These are phyloP conservation scores for Sphaceloma murrayae DNA, from an alignment of 2,329 filamentous ascomycete genomes.

Conservation along the genomic window DNA sequence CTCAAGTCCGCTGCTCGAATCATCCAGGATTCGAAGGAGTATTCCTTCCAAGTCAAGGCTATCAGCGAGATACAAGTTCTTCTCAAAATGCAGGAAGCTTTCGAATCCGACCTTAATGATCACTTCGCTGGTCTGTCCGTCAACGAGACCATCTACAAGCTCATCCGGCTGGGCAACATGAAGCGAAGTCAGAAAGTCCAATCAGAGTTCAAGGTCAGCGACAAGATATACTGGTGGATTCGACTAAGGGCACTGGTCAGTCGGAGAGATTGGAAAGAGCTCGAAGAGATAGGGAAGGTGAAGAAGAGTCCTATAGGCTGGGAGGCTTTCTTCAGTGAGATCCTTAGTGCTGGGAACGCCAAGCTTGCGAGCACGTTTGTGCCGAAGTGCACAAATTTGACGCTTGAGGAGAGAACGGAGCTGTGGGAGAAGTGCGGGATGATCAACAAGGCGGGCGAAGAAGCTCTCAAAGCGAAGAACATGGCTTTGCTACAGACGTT, in stretches of 20 bases:
- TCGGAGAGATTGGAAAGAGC: constrained; percentile 81
- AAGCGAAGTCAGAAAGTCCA: constrained; percentile 82
- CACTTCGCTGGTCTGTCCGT: constrained; percentile 71
- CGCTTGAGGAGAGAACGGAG: constrained; percentile 59
- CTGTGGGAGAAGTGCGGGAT: constrained; percentile 98
- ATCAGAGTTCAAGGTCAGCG: constrained; percentile 83
- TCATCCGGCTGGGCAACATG: constrained; percentile 71
- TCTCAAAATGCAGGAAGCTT: constrained; percentile 72
- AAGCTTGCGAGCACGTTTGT: constrained; percentile 76
- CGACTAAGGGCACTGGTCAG: constrained; percentile 80
- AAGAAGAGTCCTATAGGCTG: constrained; percentile 90
- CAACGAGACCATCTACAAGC: constrained; percentile 84
- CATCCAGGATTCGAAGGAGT: constrained; percentile 73
- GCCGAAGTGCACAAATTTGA: constrained; percentile 69
- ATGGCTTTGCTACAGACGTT: constrained; percentile 63
- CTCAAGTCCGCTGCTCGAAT: constrained; percentile 77
- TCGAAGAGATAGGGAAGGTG: constrained; percentile 71
- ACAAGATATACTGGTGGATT: constrained; percentile 82
- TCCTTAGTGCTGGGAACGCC: constrained; percentile 79
- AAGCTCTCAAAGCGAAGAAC: constrained; percentile 76
- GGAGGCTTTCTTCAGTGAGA: constrained; percentile 93
- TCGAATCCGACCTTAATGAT: constrained; percentile 67
- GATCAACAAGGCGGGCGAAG: constrained; percentile 79
- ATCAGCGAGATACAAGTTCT: constrained; percentile 73
- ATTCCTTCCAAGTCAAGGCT: constrained; percentile 60